phyloP scores from a whole-genome alignment of 2,329 filamentous ascomycete genomes.

The Aspergillus tamarii region DNA sequence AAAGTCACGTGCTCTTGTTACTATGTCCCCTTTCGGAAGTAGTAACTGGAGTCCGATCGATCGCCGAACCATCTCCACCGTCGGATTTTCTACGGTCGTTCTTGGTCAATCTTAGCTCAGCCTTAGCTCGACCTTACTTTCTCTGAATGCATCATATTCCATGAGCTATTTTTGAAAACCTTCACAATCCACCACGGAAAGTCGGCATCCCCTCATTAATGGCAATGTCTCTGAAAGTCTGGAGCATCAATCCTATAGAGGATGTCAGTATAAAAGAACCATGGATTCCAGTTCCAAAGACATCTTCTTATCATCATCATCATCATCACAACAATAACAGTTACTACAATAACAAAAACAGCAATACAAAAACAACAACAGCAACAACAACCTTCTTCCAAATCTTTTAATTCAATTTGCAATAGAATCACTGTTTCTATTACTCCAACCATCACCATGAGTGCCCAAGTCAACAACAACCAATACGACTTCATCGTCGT shows the following conservation, averaged over 20 bases:
- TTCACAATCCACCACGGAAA: neutral
- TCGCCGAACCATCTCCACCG: conserved; percentile 1
- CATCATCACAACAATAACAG: neutral
- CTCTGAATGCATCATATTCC: neutral
- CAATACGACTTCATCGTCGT: conserved; percentile 36
- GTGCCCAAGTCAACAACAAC: conserved; percentile 15
- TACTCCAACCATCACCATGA: conserved; percentile 10
- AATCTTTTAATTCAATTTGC: neutral
- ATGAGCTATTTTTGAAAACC: neutral
- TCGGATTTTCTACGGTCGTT: neutral
- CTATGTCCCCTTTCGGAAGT: neutral
- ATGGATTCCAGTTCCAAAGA: neutral
- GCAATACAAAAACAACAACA: neutral
- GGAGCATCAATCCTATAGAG: neutral
- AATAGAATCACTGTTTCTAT: neutral
- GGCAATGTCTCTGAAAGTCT: neutral
- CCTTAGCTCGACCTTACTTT: neutral
- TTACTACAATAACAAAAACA: neutral
- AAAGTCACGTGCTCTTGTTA: neutral
- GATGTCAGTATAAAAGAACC: neutral
- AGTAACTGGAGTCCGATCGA: neutral
- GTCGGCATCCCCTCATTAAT: neutral
- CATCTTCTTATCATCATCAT: neutral
- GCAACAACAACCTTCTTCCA: neutral
- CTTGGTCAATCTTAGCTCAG: neutral